Base-by-base conservation (phyloP, 352 stramenopile species). In the Globisporangium apiculatum region DNA sequence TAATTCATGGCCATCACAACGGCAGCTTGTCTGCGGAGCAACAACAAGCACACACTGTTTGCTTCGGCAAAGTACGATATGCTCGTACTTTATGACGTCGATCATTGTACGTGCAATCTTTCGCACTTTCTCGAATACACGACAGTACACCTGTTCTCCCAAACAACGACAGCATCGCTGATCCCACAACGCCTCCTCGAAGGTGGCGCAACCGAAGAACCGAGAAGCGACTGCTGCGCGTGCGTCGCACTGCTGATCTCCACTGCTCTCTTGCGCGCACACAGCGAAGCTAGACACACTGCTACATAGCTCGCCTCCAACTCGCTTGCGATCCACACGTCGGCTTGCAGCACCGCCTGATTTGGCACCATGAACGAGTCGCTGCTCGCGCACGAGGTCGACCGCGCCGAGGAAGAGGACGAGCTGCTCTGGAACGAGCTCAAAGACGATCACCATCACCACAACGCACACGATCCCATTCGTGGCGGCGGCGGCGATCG, bases 401-500 rank as follows among this genome's bases (percentile, higher is more conserved):
- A 68, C 48, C 65, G 60, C 6, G 67, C 73, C 48, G 75, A 83
- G 9, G 71, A 79, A 48, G 82, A 89, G 14, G 79, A 92, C 10
- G 82, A 92, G 68, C 71, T 86, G 60, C 74, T 92, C 45, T 92
- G 82, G 82, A 86, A 87, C 51, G 82, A 86, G 65, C 78, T 87
- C 43, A 81, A 87, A 53, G 75, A 91, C 58, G 65, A 77, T 56
- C 57, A 60, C 43, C 14, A 51, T 7, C 55, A 49, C n/a, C 50
- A 58, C 2, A 48, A 57, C 40, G n/a, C 58, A 24, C 48, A 51
- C 1, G 41, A 62, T 8, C 50, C 37, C 43, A 31, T 31, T 31
- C 24, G 24, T 3, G 24, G 24, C 24, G 24, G 24, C 24, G 24
- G 37, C 37, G 8, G 17, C 36, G 41, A 55, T 45, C 56, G 15